Base-by-base conservation (phyloP, 2,329 filamentous ascomycete species). In the Aspergillus amoenus region DNA sequence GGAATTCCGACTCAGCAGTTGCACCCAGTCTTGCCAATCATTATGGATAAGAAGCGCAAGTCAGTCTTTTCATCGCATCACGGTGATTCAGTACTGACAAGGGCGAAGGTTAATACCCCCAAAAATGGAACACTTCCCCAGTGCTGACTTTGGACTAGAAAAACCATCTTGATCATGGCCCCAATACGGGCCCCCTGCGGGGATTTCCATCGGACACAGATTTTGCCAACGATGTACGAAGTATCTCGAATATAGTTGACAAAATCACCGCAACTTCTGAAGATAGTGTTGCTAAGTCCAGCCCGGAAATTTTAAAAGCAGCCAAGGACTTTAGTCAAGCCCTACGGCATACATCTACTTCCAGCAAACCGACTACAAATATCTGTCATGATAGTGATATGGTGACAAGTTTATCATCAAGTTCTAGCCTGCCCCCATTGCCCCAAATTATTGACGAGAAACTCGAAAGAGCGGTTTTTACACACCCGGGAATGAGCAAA, bases 381-480 rank as follows among this genome's bases (percentile, higher is more conserved):
- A 17, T n/a, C 32, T 11, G 15, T n/a, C 24, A 11, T 40, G 5
- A 30, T 24, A 9, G 27, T 34, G 24, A 8, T 13, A 22, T 21
- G 17, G 21, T 39, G 11, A 37, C 11, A 27, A 21, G 27, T 6
- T 2, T 9, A 24, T 7, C 12, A 9, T 15, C 18, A n/a, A 34
- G 5, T 18, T 13, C 3, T 42, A 13, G 3, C 6, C 47, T 66
- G 5, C 71, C 73, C 5, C 30, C 51, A 2, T 74, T 91, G 1
- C 90, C 89, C 3, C 69, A 76, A 9, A 83, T 91, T 50, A 67
- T 79, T 5, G 82, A 91, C 61, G 75, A 80, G 0, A 73, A 77
- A 21, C 78, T 93, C 17, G 84, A 87, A 64, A 76, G 75, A 24
- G 82, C 85, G 15, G 84, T 86, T 11, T 88, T 93, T 66, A 90